phyloP scores from a whole-genome alignment of 2,329 filamentous ascomycete species.

The Chlorencoelia australis region DNA sequence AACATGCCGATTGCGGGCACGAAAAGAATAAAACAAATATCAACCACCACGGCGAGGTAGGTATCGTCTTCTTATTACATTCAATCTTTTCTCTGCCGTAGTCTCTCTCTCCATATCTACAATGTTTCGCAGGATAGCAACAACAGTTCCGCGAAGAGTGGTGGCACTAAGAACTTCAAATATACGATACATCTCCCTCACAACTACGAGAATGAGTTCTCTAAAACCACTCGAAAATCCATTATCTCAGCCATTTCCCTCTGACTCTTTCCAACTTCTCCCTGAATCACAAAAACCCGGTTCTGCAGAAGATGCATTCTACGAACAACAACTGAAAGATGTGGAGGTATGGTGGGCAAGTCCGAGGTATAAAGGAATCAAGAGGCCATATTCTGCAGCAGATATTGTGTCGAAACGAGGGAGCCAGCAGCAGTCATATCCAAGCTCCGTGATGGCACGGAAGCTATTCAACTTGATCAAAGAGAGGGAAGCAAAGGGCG shows the following conservation, averaged over 20 bases:
- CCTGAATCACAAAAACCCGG: constrained; percentile 69
- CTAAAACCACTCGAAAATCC: constrained; percentile 20
- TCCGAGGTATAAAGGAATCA: constrained; percentile 79
- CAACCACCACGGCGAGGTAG: too few relatives aligned
- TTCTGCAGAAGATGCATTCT: constrained; percentile 72
- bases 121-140: constrained; percentile 25
- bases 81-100: too few relatives aligned
- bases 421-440: constrained; percentile 75
- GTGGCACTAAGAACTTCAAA: constrained; percentile 13
- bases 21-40: too few relatives aligned
- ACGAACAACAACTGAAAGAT: constrained; percentile 72
- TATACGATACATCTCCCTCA: constrained; percentile 16
- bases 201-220: constrained; percentile 17
- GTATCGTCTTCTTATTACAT: too few relatives aligned
- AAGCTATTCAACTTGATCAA: constrained; percentile 88
- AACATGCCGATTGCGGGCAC: constrained; percentile 1
- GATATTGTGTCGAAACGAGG: constrained; percentile 93
- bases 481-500: constrained; percentile 63
- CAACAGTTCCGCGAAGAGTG: constrained; percentile 18
- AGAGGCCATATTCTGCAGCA: constrained; percentile 78
- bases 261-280: constrained; percentile 79
- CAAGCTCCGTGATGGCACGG: constrained; percentile 87
- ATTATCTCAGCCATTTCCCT: constrained; percentile 26
- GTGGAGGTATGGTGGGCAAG: constrained; percentile 87
- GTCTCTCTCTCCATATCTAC: constrained; percentile 9